Conservation (phyloP, 208 protist genomes). For the Acanthamoeba pearcei region DNA sequence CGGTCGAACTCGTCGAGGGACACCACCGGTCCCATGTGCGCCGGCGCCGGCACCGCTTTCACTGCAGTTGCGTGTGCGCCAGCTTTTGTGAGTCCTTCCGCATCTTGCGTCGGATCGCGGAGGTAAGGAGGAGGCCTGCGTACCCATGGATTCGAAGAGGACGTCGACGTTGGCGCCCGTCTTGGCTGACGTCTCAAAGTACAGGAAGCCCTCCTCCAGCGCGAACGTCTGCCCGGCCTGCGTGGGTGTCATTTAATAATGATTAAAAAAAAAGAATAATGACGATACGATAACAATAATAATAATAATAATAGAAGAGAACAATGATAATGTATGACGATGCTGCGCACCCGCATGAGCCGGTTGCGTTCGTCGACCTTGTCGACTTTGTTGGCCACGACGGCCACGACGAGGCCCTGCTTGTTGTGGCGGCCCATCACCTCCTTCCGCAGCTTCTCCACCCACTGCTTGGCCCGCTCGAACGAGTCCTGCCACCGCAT, state of each 20-base stretch:
- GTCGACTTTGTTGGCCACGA: constrained; percentile 31
- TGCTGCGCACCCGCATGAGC: not conserved
- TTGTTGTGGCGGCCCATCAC: constrained; percentile 18
- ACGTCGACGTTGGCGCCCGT: constrained; percentile 8
- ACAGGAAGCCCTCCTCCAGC: not conserved
- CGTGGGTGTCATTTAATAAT: too few species aligned
- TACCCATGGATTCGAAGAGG: constrained; percentile 17
- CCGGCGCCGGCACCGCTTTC: constrained; percentile 18
- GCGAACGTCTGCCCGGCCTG: not conserved
- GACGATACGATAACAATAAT: not conserved
- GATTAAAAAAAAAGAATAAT: too few species aligned
- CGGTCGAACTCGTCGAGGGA: not conserved
- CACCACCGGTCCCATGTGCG: not conserved
- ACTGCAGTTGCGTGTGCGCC: not conserved
- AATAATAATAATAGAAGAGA: not conserved
- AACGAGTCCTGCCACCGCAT: not conserved
- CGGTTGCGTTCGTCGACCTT: not conserved
- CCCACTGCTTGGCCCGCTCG: constrained; percentile 1
- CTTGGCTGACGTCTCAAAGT: constrained; percentile 50
- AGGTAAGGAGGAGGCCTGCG: not conserved
- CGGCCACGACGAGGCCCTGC: not conserved
- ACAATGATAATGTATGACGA: not conserved
- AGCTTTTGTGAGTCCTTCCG: not conserved
- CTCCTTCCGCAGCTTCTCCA: constrained; percentile 27
- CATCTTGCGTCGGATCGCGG: not conserved